These are phyloP conservation scores for Hyaloscypha hepaticicola DNA, from an alignment of 495 filamentous ascomycete genomes.

Conservation along the genomic window DNA sequence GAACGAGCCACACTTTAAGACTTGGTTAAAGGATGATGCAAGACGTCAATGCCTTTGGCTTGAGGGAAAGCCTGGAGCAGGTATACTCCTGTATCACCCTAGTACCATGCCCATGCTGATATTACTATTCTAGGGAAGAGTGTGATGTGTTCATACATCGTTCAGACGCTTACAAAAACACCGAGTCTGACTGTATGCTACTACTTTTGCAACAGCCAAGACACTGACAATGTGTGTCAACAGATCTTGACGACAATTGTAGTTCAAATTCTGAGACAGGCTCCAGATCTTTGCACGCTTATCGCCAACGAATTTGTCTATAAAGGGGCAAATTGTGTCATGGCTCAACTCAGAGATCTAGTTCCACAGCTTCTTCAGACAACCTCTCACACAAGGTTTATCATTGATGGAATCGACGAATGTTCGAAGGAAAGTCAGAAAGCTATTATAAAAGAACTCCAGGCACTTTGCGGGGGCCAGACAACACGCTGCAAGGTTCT, in stretches of 20 bases:
- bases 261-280: conserved; percentile 1
- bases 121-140: background rate
- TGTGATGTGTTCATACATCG: background rate
- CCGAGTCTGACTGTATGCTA: background rate
- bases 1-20: background rate
- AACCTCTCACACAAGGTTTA: background rate
- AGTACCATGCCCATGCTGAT: background rate
- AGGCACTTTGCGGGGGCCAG: background rate
- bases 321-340: background rate
- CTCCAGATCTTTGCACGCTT: background rate
- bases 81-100: background rate
- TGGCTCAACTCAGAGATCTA: conserved; percentile 5
- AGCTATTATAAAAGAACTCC: conserved; percentile 10
- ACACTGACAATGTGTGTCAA: background rate
- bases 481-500: background rate
- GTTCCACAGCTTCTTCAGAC: conserved; percentile 3
- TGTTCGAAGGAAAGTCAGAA: conserved; percentile 8
- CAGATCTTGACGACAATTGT: background rate
- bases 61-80: background rate
- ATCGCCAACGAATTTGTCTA: conserved; percentile 15
- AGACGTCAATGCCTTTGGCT: background rate
- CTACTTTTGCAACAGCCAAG: background rate
- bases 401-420: conserved; percentile 15
- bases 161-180: background rate
- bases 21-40: background rate